Evolutionary conservation across 345 rosid species (phyloP).

Genomic region (Bruguiera gymnorhiza): DNA sequence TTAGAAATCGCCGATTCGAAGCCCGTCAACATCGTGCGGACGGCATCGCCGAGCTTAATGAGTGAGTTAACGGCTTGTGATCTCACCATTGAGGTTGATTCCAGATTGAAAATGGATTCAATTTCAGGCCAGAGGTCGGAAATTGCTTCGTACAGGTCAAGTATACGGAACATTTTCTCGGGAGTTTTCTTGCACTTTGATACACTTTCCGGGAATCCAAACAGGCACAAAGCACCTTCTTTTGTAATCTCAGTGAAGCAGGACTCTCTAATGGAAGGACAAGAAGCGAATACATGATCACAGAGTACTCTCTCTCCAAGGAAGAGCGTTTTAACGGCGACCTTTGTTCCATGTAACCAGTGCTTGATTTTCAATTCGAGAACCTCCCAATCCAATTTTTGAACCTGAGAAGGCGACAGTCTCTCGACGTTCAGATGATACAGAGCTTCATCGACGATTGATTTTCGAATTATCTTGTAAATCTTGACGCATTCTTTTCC

Average conservation of each 20-base stretch:
- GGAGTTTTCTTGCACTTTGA: slow-evolving; percentile 56
- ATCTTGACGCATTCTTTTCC: slow-evolving; percentile 62
- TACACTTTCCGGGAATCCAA: slow-evolving; percentile 51
- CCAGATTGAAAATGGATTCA: slow-evolving; percentile 45
- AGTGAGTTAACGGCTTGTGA: slow-evolving; percentile 45
- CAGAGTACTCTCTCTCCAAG: slow-evolving; percentile 61
- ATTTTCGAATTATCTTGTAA: slow-evolving; percentile 56
- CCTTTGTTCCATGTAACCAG: slow-evolving; percentile 62
- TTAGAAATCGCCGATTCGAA: slow-evolving; percentile 61
- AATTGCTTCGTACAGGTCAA: slow-evolving; percentile 61
- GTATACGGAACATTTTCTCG: slow-evolving; percentile 58
- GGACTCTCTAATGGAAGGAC: slow-evolving; percentile 44
- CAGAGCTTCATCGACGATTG: slow-evolving; percentile 61
- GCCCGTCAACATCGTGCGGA: slow-evolving; percentile 41
- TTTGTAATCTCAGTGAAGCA: slow-evolving; percentile 50
- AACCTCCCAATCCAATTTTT: slow-evolving; percentile 50
- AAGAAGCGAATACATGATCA: slow-evolving; percentile 59
- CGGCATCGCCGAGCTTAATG: slow-evolving; percentile 45
- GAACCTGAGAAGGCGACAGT: slow-evolving; percentile 43
- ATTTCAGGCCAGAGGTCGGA: slow-evolving; percentile 47
- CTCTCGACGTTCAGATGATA: slow-evolving; percentile 54
- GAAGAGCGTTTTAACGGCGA: slow-evolving; percentile 57
- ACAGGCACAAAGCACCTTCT: slow-evolving; percentile 53
- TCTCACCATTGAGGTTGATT: slow-evolving; percentile 40
- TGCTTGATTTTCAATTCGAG: slow-evolving; percentile 53